Evolutionary conservation across 1,284 basidiomycete genomes (phyloP), one percentile per base, ranked within the genome.

Genomic region (Moesziomyces sp.): DNA sequence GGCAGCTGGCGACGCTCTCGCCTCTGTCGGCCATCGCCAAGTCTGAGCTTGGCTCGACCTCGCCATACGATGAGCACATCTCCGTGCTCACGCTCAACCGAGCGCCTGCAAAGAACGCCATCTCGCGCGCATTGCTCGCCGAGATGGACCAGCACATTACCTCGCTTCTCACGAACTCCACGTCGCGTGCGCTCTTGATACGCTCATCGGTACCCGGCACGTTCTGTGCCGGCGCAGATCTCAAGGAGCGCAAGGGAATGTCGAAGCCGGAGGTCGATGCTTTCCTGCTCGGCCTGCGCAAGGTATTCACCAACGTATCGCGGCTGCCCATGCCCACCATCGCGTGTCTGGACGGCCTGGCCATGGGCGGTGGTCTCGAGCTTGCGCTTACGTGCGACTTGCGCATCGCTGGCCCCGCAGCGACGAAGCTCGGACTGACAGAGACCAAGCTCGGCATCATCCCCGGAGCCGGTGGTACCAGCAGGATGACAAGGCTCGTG

Each of bases 301-400:
- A 86, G 38, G 89, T 92, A 13, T 86, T 97, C 28, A 88, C 88
- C 40, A 89, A 89, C 75, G 88, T 97, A 14, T 93, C 94, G 84
- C 87, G 87, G 43, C 86, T 97, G 23, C 90, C 91, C 16, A 88
- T 95, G 85, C 94, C 94, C 1, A 94, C 92, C 9, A 91, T 97
- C 58, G 93, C 93, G 16, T 93, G 94, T 6, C 91, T 97, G 52
- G 94, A 97, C 80, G 95, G 95, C 0, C 92, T 93, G 30, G 94
- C 94, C 2, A 88, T 97, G 8, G 94, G 94, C 10, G 94, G 94
- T 24, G 94, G 94, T 2, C 87, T 95, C 34, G 94, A 97, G 84
- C 86, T 97, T 57, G 88, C 91, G 58, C 87, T 97, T 55, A 91
- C 92, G 2, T 94, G 93, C 85, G 94, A 97, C 86, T 85, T 97